These are phyloP conservation scores for Aureobasidium sp. DNA, from an alignment of 2,329 filamentous ascomycete species.

Conservation along the genomic window DNA sequence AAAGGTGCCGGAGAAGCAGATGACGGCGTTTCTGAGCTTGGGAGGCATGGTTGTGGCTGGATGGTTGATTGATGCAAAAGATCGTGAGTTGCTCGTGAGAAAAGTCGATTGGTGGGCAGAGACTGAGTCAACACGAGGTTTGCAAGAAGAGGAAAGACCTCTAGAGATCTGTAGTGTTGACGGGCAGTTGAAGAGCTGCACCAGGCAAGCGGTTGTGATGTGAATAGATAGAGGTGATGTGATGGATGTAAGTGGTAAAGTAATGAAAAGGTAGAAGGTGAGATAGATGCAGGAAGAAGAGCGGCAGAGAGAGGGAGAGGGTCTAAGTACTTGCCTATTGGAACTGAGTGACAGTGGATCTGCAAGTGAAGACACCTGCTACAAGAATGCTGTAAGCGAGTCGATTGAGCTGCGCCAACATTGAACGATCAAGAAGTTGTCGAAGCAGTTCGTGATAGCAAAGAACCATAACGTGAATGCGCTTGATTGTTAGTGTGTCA, in stretches of 20 bases:
- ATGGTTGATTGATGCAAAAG: neutral
- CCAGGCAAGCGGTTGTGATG: neutral
- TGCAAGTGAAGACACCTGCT: neutral
- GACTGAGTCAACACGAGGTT: neutral
- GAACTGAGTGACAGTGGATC: neutral
- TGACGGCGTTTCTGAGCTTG: slow-evolving; percentile 39
- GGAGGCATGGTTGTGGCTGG: neutral
- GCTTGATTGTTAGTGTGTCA: too few relatives aligned
- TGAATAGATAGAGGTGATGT: neutral
- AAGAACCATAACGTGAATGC: too few relatives aligned
- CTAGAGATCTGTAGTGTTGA: neutral
- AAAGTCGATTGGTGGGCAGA: neutral
- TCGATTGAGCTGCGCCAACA: too few relatives aligned
- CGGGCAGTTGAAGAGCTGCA: neutral
- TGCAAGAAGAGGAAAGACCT: neutral
- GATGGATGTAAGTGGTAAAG: neutral
- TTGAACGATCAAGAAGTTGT: too few relatives aligned
- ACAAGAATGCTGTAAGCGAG: too few relatives aligned
- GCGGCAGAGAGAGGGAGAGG: neutral
- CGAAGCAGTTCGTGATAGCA: too few relatives aligned
- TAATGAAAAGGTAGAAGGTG: neutral
- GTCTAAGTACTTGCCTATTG: neutral
- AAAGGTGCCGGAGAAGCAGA: slow-evolving; percentile 47
- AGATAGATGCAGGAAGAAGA: neutral
- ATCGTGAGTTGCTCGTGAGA: neutral